Percentiles rank a stretch among this genome's conserved stretches.
phyloP scores from a whole-genome alignment of 495 filamentous ascomycete species.

The Neurospora sp. region DNA sequence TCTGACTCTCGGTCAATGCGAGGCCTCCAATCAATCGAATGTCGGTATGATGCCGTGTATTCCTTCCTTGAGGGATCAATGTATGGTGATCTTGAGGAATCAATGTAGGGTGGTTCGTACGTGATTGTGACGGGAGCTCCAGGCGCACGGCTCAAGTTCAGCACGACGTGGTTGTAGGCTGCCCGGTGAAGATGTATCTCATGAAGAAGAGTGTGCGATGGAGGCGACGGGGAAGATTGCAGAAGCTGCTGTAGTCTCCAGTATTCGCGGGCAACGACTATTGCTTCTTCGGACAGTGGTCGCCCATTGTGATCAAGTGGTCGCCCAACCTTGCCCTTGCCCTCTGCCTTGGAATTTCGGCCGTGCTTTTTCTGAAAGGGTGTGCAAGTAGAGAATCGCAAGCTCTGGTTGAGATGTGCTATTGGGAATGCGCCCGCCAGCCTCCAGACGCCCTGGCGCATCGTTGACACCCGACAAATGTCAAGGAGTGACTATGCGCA shows the following conservation, averaged over 20 bases:
- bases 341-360: not conserved
- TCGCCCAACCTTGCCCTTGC: not conserved
- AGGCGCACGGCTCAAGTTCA: not conserved
- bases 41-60: not conserved
- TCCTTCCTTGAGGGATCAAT: not conserved
- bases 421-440: not conserved
- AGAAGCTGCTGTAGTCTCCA: slow-evolving; percentile 1
- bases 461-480: not conserved
- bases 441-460: not conserved
- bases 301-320: not conserved
- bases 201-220: not conserved
- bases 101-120: slow-evolving; percentile 9
- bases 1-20: too few relatives aligned
- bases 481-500: not conserved
- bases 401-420: not conserved
- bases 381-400: not conserved
- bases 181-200: not conserved
- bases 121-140: slow-evolving; percentile 2
- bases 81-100: not conserved
- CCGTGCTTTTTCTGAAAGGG: not conserved
- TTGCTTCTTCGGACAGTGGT: not conserved
- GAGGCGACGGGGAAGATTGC: not conserved
- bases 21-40: too few relatives aligned
- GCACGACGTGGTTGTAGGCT: slow-evolving; percentile 1
- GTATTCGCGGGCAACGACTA: not conserved